Evolutionary conservation across 345 rosid species (phyloP).

Genomic region (Dipteronia sinensis): DNA sequence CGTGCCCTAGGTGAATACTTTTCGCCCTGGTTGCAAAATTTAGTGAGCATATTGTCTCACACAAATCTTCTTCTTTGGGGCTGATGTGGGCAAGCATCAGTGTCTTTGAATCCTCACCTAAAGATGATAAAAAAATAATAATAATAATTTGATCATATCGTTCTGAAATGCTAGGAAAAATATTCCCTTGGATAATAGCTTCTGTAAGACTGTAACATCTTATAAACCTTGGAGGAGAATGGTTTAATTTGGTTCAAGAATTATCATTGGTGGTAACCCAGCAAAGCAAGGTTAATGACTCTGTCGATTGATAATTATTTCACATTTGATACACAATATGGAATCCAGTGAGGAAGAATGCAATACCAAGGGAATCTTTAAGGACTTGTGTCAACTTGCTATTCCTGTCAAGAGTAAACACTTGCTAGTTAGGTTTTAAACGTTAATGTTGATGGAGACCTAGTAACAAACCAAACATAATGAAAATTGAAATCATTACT

Average conservation of each 20-base stretch:
- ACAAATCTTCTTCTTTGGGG: constrained; percentile 77
- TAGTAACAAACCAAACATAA: neutral
- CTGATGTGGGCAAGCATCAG: constrained; percentile 87
- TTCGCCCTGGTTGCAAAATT: constrained; percentile 72
- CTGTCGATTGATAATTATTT: neutral
- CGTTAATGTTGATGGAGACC: constrained; percentile 3
- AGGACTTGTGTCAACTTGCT: constrained; percentile 87
- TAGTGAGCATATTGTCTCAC: constrained; percentile 78
- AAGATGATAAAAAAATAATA: constrained; percentile 3
- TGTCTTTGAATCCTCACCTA: constrained; percentile 82
- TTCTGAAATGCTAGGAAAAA: neutral
- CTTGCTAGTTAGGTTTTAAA: constrained; percentile 6
- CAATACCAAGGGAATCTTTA: constrained; percentile 76
- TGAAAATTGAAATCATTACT: neutral
- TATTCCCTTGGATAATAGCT: neutral
- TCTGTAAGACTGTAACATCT: neutral
- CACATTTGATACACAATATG: neutral
- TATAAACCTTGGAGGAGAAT: constrained; percentile 9
- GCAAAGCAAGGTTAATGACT: neutral
- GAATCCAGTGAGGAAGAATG: constrained; percentile 7
- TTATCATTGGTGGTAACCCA: neutral
- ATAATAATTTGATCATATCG: neutral
- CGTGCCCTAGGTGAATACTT: constrained; percentile 60
- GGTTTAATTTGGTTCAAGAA: neutral
- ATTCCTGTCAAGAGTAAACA: constrained; percentile 56